Base-by-base conservation (phyloP, 164 flowering plant genomes). In the Chimonanthus salicifolius region DNA sequence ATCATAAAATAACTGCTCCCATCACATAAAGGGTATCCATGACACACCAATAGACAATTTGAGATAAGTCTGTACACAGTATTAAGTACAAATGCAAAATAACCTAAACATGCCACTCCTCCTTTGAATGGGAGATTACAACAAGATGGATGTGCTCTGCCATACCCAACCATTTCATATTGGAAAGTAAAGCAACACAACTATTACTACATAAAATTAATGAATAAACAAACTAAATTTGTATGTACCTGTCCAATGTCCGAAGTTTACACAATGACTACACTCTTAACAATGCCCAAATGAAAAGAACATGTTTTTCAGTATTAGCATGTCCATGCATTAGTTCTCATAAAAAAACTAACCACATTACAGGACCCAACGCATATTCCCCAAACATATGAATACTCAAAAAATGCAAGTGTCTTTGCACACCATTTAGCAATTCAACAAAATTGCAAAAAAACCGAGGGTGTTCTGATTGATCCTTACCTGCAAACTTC, bases 401-500 rank as follows among this genome's bases (percentile, higher is more conserved):
- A 18, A 66, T 3, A 48, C 48, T 66, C 45, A 68, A n/a, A 68
- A 3, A 16, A 4, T 47, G 6, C 15, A 15, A 4, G 16, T n/a
- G 33, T 33, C 33, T 33, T 33, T 33, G 43, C 66, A 63, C 66
- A 63, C 18, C 21, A 58, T 16, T 45, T 44, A 13, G 4, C 18
- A 72, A 10, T 47, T 66, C n/a, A 50, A 15, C 64, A 33, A 33
- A 33, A 33, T 47, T 33, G 7, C 44, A 43, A 21, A 63, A 7
- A 44, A 47, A 74, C 4, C 33, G 7, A 66, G 11, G 11, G 11
- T 54, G 60, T 4, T 10, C 4, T 9, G 8, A 45, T 6, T 49
- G 15, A 79, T 54, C 51, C 77, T 76, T 69, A 93, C 99, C 99
- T 81, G 94, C 90, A 88, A 96, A 96, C 64, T 84, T 88, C 11